Percentiles rank a stretch among this genome's conserved stretches.
phyloP scores from a whole-genome alignment of 2,329 filamentous ascomycete genomes.

The Verticillium tricorpus region DNA sequence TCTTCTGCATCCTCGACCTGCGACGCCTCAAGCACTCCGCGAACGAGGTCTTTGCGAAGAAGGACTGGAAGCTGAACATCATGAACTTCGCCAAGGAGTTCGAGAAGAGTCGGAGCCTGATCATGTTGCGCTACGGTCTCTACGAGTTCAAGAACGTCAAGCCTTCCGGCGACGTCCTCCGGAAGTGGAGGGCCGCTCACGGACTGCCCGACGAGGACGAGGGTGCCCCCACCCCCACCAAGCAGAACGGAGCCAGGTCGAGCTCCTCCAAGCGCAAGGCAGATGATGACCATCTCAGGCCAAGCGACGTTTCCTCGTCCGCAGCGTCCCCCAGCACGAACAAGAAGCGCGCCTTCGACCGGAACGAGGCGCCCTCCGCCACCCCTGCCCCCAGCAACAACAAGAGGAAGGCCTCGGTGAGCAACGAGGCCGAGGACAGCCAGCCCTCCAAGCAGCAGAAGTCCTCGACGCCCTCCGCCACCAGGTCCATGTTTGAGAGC shows the following conservation, averaged over 20 bases:
- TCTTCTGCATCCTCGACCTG: conserved; percentile 59
- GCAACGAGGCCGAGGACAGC: conserved; percentile 38
- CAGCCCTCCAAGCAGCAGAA: conserved; percentile 49
- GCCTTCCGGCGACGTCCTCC: conserved; percentile 52
- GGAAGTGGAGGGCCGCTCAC: conserved; percentile 54
- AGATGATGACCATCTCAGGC: conserved; percentile 43
- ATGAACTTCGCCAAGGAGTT: conserved; percentile 61
- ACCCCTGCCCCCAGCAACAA: conserved; percentile 37
- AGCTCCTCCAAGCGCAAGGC: conserved; percentile 50
- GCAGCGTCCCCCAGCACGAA: conserved; percentile 32
- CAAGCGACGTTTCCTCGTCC: conserved; percentile 28
- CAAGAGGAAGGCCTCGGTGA: conserved; percentile 47
- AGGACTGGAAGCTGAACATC: conserved; percentile 60
- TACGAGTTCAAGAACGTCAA: conserved; percentile 61
- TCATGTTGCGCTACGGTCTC: conserved; percentile 56
- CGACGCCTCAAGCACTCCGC: conserved; percentile 58
- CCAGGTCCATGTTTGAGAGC: conserved; percentile 53
- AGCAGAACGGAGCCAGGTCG: conserved; percentile 28
- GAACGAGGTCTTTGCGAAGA: conserved; percentile 55
- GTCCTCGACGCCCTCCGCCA: conserved; percentile 43
- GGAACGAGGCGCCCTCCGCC: conserved; percentile 25
- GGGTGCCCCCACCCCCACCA: conserved; percentile 23
- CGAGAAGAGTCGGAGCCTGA: conserved; percentile 58
- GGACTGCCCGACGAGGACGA: conserved; percentile 49
- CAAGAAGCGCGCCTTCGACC: conserved; percentile 45